Conservation (phyloP, 495 filamentous ascomycete genomes). For the Cladorrhinum samala region DNA sequence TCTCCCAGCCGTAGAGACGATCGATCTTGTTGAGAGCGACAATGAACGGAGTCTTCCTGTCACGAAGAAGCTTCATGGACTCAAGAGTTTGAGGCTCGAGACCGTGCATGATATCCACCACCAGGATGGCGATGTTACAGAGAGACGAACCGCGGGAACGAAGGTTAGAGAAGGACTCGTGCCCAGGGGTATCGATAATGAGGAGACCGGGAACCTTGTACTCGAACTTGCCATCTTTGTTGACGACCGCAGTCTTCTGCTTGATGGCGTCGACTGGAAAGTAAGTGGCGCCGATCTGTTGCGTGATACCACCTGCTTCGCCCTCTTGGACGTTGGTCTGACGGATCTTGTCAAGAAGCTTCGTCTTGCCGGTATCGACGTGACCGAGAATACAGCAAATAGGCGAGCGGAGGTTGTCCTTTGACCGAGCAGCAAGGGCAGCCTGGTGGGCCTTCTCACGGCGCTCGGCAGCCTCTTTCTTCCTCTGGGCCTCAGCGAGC, state of each 20-base stretch:
- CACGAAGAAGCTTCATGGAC: slow-evolving; percentile 89
- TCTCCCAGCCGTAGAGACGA: slow-evolving; percentile 97
- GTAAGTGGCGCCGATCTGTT: slow-evolving; percentile 99
- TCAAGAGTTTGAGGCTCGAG: slow-evolving; percentile 97
- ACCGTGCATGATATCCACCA: slow-evolving; percentile 99
- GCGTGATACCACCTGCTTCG: slow-evolving; percentile 99
- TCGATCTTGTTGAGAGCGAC: slow-evolving; percentile 99
- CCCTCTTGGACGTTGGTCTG: slow-evolving; percentile 99
- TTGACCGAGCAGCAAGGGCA: slow-evolving; percentile 83
- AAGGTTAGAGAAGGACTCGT: slow-evolving; percentile 99
- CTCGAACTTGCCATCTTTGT: slow-evolving; percentile 82
- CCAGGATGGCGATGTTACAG: slow-evolving; percentile 98
- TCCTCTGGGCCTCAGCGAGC: slow-evolving; percentile 63
- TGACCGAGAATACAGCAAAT: slow-evolving; percentile 99
- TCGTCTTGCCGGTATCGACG: slow-evolving; percentile 99
- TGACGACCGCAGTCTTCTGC: slow-evolving; percentile 89
- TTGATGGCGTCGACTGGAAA: slow-evolving; percentile 93
- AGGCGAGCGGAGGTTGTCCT: slow-evolving; percentile 90
- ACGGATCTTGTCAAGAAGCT: slow-evolving; percentile 95
- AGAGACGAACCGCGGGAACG: slow-evolving; percentile 93
- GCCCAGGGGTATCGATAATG: slow-evolving; percentile 97
- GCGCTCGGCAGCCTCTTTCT: slow-evolving; percentile 85
- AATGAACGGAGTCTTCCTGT: slow-evolving; percentile 95
- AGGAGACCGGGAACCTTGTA: slow-evolving; percentile 97
- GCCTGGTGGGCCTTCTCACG: slow-evolving; percentile 85